Evolutionary conservation across 1,139 yeast species (phyloP).

Genomic region (Zygoascus sp.): DNA sequence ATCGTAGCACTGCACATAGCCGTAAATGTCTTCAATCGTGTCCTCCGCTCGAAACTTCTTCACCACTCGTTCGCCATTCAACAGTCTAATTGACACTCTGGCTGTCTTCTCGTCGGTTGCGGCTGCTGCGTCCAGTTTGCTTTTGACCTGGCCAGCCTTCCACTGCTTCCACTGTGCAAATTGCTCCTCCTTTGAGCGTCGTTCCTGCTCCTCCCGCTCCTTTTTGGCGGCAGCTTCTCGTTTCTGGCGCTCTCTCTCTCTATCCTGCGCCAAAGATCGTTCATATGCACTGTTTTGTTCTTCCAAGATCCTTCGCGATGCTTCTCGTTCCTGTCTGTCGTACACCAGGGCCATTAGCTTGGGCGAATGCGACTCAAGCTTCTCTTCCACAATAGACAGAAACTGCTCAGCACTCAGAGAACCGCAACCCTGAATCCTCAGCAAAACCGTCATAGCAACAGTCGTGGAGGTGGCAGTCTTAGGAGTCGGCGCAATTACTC

Average conservation of each 20-base stretch:
- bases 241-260: constrained; percentile 39
- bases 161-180: constrained; percentile 27
- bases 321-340: constrained; percentile 58
- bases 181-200: constrained; percentile 13
- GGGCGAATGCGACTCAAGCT: constrained; percentile 54
- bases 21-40: constrained; percentile 58
- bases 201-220: constrained; percentile 23
- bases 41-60: constrained; percentile 49
- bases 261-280: constrained; percentile 58
- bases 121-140: constrained; percentile 1
- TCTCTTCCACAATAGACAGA: constrained; percentile 32
- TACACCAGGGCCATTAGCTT: constrained; percentile 53
- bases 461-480: constrained; percentile 35
- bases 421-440: constrained; percentile 59
- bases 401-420: constrained; percentile 32
- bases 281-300: constrained; percentile 81
- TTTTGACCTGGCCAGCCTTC: constrained; percentile 22
- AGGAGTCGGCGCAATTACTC: constrained; percentile 52
- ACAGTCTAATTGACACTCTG: constrained; percentile 48
- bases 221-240: constrained; percentile 34
- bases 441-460: constrained; percentile 51
- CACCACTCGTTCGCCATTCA: constrained; percentile 59
- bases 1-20: constrained; percentile 49
- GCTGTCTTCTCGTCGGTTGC: constrained; percentile 23
- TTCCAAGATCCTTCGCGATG: constrained; percentile 55